Percentiles rank a stretch among this genome's conserved stretches.
phyloP scores from a whole-genome alignment of 352 stramenopile species.

The Phytopythium aichiense region DNA sequence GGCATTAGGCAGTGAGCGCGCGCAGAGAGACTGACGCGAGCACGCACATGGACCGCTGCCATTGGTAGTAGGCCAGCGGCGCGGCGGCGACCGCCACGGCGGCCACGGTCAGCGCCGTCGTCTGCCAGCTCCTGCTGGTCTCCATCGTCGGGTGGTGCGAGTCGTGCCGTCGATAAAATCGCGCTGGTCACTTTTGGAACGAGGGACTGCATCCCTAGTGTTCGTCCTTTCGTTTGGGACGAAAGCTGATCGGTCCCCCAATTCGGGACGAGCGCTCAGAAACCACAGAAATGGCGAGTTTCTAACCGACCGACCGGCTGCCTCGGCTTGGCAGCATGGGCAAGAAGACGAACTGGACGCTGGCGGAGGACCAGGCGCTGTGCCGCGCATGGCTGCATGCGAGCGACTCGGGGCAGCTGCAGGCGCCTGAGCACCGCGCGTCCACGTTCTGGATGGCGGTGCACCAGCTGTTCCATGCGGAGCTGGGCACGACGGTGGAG shows the following conservation, averaged over 20 bases:
- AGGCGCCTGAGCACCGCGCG: conserved; percentile 37
- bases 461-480: conserved; percentile 59
- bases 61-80: conserved; percentile 40
- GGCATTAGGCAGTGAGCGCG: background rate
- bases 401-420: conserved; percentile 38
- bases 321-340: conserved; percentile 30
- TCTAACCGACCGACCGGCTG: conserved; percentile 24
- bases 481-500: conserved; percentile 54
- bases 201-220: background rate
- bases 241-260: background rate
- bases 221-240: background rate
- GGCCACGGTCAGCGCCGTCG: conserved; percentile 7
- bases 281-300: conserved; percentile 24
- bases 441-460: conserved; percentile 67
- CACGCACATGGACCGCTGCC: conserved; percentile 22
- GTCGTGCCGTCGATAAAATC: background rate
- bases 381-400: conserved; percentile 67
- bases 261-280: conserved; percentile 4
- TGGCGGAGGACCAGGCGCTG: conserved; percentile 57
- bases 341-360: conserved; percentile 80
- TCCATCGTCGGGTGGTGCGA: conserved; percentile 4
- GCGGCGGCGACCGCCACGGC: conserved; percentile 20
- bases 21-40: background rate
- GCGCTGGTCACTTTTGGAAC: background rate
- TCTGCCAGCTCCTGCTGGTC: conserved; percentile 20